Conservation (phyloP, 2,329 filamentous ascomycete species). For the Colletotrichum tropicale region DNA sequence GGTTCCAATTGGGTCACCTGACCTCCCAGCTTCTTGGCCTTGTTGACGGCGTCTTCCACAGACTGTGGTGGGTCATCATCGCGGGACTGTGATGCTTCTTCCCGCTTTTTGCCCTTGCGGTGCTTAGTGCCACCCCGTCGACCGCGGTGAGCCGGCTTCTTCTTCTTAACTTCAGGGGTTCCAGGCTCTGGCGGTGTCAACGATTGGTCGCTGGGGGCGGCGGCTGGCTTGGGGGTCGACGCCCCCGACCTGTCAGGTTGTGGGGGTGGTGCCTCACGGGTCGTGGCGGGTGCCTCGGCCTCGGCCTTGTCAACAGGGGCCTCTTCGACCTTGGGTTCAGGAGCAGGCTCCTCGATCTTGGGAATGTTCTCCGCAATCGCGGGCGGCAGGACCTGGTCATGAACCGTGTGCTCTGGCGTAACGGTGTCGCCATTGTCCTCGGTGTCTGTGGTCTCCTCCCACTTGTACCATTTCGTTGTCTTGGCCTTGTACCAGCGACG, state of each 20-base stretch:
- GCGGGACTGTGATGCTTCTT: conserved; percentile 54
- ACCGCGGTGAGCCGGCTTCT: conserved; percentile 73
- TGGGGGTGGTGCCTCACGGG: not conserved
- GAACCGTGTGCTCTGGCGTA: conserved; percentile 9
- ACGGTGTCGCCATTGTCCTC: conserved; percentile 3
- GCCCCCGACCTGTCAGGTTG: not conserved
- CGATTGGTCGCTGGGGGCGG: not conserved
- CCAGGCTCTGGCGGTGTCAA: conserved; percentile 9
- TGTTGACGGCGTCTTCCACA: conserved; percentile 66
- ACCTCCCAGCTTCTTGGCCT: conserved; percentile 60
- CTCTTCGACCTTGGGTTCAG: not conserved
- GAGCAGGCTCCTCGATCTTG: not conserved
- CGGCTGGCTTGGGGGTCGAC: not conserved
- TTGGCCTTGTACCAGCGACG: conserved; percentile 41
- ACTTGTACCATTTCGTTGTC: conserved; percentile 21
- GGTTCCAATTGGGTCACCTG: conserved; percentile 60
- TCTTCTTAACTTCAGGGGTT: conserved; percentile 64
- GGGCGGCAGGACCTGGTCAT: not conserved
- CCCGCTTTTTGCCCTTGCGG: conserved; percentile 59
- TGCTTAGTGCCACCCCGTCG: conserved; percentile 75
- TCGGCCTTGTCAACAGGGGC: not conserved
- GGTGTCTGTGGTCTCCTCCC: conserved; percentile 26
- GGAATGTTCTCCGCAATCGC: not conserved
- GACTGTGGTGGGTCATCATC: conserved; percentile 52
- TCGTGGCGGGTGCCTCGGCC: not conserved